A percentile compares a stretch with the other conserved stretches of the same genome.
phyloP scores from a whole-genome alignment of 768 basidiomycete species.

The Kwoniella dejecticola region DNA sequence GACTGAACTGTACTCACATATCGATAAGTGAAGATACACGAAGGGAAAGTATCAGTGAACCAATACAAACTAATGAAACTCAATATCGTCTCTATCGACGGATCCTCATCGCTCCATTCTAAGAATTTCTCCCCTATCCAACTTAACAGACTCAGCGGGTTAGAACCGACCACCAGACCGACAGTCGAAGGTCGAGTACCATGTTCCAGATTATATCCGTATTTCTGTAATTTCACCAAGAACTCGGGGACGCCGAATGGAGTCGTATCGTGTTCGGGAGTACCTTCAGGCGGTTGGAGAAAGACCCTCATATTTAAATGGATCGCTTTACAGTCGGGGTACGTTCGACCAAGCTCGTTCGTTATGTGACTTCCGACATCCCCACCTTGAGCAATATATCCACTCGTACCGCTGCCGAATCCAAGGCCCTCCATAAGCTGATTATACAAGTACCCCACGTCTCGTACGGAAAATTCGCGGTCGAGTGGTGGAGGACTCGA shows the following conservation, averaged over 20 bases:
- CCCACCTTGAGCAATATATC: conserved; percentile 54
- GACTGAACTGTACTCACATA: no score
- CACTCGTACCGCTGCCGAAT: conserved; percentile 26
- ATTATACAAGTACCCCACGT: conserved; percentile 45
- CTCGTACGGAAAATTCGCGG: conserved; percentile 33
- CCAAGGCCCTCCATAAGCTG: conserved; percentile 53
- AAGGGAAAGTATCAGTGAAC: conserved; percentile 46
- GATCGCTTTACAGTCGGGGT: conserved; percentile 40
- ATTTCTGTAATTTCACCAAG: conserved; percentile 14
- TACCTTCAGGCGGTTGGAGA: conserved; percentile 14
- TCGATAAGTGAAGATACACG: conserved; percentile 49
- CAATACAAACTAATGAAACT: conserved; percentile 47
- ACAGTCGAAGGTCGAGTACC: conserved; percentile 41
- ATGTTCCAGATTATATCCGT: conserved; percentile 43
- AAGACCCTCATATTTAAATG: conserved; percentile 26
- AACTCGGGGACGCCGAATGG: conserved; percentile 5
- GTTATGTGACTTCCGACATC: conserved; percentile 52
- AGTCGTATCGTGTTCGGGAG: conserved; percentile 6
- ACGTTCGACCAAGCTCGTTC: conserved; percentile 32
- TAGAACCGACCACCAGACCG: conserved; percentile 41
- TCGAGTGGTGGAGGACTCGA: conserved; percentile 45
- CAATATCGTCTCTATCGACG: conserved; percentile 37
- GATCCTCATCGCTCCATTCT: conserved; percentile 41
- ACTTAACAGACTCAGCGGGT: conserved; percentile 12
- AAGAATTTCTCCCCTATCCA: conserved; percentile 53